Conservation (phyloP, 345 rosid genomes). For the Citrus cavaleriei region DNA sequence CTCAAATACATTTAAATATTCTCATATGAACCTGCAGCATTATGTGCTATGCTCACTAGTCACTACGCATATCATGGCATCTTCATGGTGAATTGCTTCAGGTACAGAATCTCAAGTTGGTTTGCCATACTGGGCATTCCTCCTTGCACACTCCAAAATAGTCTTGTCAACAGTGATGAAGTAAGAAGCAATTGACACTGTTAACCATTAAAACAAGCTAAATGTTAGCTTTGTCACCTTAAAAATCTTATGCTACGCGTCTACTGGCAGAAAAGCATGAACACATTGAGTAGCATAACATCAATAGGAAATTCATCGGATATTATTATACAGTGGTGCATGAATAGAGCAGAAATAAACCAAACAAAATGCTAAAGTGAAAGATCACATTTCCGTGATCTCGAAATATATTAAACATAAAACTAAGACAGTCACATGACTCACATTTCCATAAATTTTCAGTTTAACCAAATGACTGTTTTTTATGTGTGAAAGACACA, state of each 20-base stretch:
- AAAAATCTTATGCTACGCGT: neutral
- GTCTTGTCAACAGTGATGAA: conserved; percentile 65
- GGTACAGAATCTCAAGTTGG: conserved; percentile 12
- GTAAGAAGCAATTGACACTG: conserved; percentile 58
- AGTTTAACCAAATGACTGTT: too few species aligned
- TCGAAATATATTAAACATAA: too few species aligned
- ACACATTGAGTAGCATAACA: too few species aligned
- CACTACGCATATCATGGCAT: neutral
- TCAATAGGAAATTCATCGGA: neutral
- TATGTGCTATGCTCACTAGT: neutral
- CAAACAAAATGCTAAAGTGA: too few species aligned
- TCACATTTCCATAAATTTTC: neutral
- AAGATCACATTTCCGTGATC: too few species aligned
- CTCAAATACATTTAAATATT: neutral
- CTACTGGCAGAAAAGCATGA: neutral
- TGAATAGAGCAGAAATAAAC: too few species aligned
- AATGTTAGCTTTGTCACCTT: neutral
- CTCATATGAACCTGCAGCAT: neutral
- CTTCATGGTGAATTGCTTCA: neutral
- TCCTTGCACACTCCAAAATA: conserved; percentile 54
- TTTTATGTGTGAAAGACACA: neutral
- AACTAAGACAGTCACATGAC: neutral
- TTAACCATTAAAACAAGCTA: conserved; percentile 8
- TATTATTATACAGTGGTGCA: neutral
- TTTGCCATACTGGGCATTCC: conserved; percentile 37